A percentile compares a stretch with the other conserved stretches of the same genome.
These are phyloP conservation scores for Hyphopichia wangnamkhiaoensis DNA, from an alignment of 1,139 yeast species.

Conservation along the genomic window DNA sequence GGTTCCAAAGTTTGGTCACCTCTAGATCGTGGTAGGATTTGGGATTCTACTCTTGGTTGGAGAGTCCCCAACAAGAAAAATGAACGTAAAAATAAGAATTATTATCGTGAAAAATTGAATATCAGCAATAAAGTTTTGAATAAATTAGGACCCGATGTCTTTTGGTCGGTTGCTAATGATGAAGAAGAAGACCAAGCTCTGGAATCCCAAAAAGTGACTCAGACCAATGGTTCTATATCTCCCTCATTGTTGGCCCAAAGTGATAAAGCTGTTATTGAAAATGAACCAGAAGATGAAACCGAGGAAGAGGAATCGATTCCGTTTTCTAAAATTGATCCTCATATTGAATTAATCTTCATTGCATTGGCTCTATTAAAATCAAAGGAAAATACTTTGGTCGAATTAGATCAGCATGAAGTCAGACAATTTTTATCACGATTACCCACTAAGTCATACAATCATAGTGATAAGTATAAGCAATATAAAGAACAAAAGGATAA, in stretches of 20 bases:
- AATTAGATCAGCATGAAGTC: constrained; percentile 87
- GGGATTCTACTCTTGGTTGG: constrained; percentile 89
- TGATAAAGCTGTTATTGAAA: too few species aligned
- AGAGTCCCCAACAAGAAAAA: constrained; percentile 47
- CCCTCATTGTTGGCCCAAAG: constrained; percentile 6
- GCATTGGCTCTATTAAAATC: constrained; percentile 80
- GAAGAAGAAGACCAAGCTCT: constrained; percentile 5
- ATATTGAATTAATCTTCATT: constrained; percentile 73
- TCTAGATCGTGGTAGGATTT: constrained; percentile 79
- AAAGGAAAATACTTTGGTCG: constrained; percentile 74
- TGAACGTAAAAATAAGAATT: constrained; percentile 22
- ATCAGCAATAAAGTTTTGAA: constrained; percentile 21
- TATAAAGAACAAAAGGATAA: constrained; percentile 26
- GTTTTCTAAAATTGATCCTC: constrained; percentile 72
- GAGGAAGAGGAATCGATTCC: constrained; percentile 36
- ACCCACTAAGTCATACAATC: constrained; percentile 43
- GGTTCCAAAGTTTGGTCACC: constrained; percentile 89
- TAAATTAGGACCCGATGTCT: constrained; percentile 47
- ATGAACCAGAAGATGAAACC: not conserved
- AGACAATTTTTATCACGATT: constrained; percentile 70
- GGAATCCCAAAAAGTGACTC: not conserved
- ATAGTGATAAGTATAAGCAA: constrained; percentile 36
- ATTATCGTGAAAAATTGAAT: constrained; percentile 35
- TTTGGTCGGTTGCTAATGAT: constrained; percentile 35
- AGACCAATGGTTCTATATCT: not conserved